Conservation (phyloP, 768 basidiomycete species). For the Kwoniella mangroviensis region DNA sequence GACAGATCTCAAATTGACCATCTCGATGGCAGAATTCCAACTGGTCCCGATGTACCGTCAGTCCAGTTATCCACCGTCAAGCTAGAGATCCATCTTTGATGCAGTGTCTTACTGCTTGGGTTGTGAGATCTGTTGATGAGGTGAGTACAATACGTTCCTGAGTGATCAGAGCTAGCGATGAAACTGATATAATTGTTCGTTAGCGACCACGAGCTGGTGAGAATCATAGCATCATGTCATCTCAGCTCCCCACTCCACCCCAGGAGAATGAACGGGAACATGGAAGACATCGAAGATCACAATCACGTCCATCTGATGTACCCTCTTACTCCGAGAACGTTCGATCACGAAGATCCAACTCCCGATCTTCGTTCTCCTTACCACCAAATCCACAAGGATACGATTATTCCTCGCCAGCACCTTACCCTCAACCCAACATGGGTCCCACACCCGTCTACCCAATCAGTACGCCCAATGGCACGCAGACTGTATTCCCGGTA, state of each 20-base stretch:
- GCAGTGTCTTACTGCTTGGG: slow-evolving; percentile 53
- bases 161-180: neutral
- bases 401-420: slow-evolving; percentile 4
- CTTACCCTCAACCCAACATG: slow-evolving; percentile 2
- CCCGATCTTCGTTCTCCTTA: slow-evolving; percentile 13
- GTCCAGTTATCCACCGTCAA: slow-evolving; percentile 51
- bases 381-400: slow-evolving; percentile 15
- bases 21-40: slow-evolving; percentile 38
- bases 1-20: too few relatives aligned
- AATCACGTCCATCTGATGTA: slow-evolving; percentile 3
- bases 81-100: slow-evolving; percentile 46
- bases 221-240: neutral
- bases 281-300: slow-evolving; percentile 9
- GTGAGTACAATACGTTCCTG: slow-evolving; percentile 20
- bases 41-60: slow-evolving; percentile 46
- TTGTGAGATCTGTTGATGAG: slow-evolving; percentile 51
- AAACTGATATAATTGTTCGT: neutral
- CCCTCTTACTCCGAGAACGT: slow-evolving; percentile 3
- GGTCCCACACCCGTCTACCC: slow-evolving; percentile 5
- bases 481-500: slow-evolving; percentile 12
- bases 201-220: slow-evolving; percentile 21
- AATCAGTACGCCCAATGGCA: slow-evolving; percentile 10
- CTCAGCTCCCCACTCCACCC: slow-evolving; percentile 1
- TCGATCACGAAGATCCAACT: slow-evolving; percentile 8
- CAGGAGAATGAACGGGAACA: slow-evolving; percentile 2